Percentiles rank a stretch among this genome's conserved stretches.
Evolutionary conservation across 148 eudicot genomes (phyloP).

Genomic region (Selenicereus undatus): DNA sequence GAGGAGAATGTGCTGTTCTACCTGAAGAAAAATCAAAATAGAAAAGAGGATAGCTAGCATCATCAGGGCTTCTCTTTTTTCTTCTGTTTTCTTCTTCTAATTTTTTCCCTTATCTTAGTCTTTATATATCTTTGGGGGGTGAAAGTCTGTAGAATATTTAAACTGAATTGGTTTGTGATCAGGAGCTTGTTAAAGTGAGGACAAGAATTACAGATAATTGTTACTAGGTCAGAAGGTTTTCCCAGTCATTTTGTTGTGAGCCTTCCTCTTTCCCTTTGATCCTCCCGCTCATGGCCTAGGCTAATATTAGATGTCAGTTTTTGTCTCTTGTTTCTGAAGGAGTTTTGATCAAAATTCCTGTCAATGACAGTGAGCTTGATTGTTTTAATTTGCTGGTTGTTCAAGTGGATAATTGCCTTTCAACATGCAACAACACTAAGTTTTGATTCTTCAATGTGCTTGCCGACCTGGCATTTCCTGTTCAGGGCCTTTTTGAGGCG

Average conservation of each 20-base stretch:
- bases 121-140: constrained; percentile 16
- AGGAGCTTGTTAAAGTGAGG: constrained; percentile 27
- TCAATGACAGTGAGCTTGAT: not conserved
- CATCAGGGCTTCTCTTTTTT: constrained; percentile 17
- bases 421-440: not conserved
- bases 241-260: constrained; percentile 4
- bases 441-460: not conserved
- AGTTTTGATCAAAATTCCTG: constrained; percentile 5
- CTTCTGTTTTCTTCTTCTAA: constrained; percentile 12
- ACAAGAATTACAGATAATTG: constrained; percentile 22
- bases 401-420: not conserved
- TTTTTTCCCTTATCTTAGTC: constrained; percentile 19
- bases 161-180: constrained; percentile 13
- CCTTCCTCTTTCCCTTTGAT: not conserved
- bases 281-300: not conserved
- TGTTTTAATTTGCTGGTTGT: constrained; percentile 4
- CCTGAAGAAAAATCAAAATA: constrained; percentile 23
- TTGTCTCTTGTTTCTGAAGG: constrained; percentile 1
- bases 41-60: constrained; percentile 23
- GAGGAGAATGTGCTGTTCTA: constrained; percentile 56
- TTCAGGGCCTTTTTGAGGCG: not conserved
- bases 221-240: constrained; percentile 22
- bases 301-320: constrained; percentile 2
- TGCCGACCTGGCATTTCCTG: not conserved
- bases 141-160: constrained; percentile 30